These are phyloP conservation scores for Parascedosporium putredinis DNA, from an alignment of 2,329 filamentous ascomycete species.

Conservation along the genomic window DNA sequence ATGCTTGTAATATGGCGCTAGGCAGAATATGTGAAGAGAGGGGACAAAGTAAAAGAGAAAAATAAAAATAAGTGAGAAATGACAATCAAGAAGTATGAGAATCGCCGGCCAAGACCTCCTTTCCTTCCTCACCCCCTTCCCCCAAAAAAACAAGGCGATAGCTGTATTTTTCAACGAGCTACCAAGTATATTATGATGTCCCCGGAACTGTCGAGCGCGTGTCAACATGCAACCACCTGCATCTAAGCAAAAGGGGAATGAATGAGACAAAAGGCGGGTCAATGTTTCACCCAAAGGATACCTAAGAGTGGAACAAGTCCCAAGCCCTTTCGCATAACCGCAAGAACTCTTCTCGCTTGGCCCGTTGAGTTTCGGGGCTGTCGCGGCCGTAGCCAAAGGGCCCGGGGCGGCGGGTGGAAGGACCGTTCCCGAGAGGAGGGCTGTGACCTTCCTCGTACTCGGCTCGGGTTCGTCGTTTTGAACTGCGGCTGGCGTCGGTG, in stretches of 20 bases:
- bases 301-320: slow-evolving; percentile 91
- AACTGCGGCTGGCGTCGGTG: slow-evolving; percentile 44
- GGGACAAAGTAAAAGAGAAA: not conserved
- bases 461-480: slow-evolving; percentile 66
- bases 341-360: slow-evolving; percentile 90
- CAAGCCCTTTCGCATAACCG: slow-evolving; percentile 78
- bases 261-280: not conserved
- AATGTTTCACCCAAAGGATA: not conserved
- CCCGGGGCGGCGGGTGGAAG: slow-evolving; percentile 48
- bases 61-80: not conserved
- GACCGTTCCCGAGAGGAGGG: slow-evolving; percentile 70
- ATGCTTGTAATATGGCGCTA: too few species aligned
- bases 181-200: too few species aligned
- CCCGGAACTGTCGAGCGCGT: not conserved
- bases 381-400: slow-evolving; percentile 76
- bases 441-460: slow-evolving; percentile 92
- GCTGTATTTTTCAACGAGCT: not conserved
- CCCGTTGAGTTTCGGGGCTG: slow-evolving; percentile 69
- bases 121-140: too few species aligned
- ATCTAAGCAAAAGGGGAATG: not conserved
- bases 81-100: not conserved
- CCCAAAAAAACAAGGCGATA: too few species aligned
- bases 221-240: too few species aligned
- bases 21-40: not conserved
- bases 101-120: too few species aligned